Conservation (phyloP, 768 basidiomycete genomes). For the Dacryopinax primogenitus region DNA sequence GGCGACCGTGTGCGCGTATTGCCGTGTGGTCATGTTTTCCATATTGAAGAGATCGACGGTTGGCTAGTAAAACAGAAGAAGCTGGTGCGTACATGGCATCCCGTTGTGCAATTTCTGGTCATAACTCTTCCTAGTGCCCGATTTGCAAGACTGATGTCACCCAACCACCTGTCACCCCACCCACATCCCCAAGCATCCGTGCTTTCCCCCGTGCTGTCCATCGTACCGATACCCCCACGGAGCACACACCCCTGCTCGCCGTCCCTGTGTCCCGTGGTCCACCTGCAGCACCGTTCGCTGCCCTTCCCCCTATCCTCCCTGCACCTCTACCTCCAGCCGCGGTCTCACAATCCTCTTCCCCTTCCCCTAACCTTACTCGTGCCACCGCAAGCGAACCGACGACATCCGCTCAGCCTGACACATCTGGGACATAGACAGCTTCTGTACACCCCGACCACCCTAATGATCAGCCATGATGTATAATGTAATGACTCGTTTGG, state of each 20-base stretch:
- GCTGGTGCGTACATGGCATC: constrained; percentile 46
- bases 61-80: constrained; percentile 92
- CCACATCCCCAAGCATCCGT: constrained; percentile 4
- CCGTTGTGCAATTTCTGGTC: not conserved
- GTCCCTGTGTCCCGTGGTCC: not conserved
- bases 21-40: constrained; percentile 92
- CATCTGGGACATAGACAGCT: not conserved
- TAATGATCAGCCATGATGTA: not conserved
- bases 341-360: not conserved
- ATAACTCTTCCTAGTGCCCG: constrained; percentile 49
- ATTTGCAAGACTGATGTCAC: constrained; percentile 90
- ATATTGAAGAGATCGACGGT: constrained; percentile 75
- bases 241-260: constrained; percentile 3
- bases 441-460: not conserved
- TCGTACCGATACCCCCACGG: not conserved
- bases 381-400: too few relatives aligned
- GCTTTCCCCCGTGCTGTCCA: not conserved
- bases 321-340: not conserved
- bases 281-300: not conserved
- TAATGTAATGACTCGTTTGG: not conserved
- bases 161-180: constrained; percentile 19
- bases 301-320: not conserved
- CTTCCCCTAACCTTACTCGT: too few relatives aligned
- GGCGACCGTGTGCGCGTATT: constrained; percentile 85
- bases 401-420: not conserved